Evolutionary conservation across 78 protist species (phyloP), one percentile per base, ranked within the genome.

Genomic region (Mantamonas sphyraenae): DNA sequence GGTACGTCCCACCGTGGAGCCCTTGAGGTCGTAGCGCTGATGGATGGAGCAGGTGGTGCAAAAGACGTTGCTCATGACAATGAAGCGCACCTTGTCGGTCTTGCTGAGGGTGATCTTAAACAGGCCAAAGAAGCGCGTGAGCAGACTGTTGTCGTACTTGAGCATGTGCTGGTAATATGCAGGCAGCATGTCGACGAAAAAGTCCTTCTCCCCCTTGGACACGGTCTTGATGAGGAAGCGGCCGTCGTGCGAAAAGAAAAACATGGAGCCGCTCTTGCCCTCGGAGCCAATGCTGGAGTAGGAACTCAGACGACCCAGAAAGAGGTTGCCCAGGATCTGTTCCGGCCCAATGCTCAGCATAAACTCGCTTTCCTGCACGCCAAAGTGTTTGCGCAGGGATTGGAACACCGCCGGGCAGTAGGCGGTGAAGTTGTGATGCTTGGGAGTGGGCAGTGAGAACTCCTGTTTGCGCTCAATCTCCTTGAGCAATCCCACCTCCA

Each of bases 1-100:
- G 30, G 53, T 14, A 24, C 28, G 65, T 16, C n/a, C 50, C 20
- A 55, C 63, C 33, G 67, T 37, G 30, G 67, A 42, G 20, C 78
- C 85, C 74, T 80, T 80, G 24, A 80, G 71, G 53, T 80, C 85
- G 51, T 64, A 80, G 20, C 53, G 28, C 51, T 79, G 78, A 9
- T 63, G 69, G 19, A 56, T 30, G 8, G 7, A 19, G 40, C 2
- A 3, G 28, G 68, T 28, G 30, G 79, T 16, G 40, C 47, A n/a
- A n/a, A n/a, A n/a, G n/a, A 70, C 56, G 50, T 80, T 73, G 43
- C 57, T 37, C 83, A 78, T 73, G 33, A 78, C 81, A 2, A 84
- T 35, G 4, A 84, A 73, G 31, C 5, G 20, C 17, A 51, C 34
- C 35, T 22, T 56, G n/a, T n/a, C n/a, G 31, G 42, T 12, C 38